Evolutionary conservation across 306 rosid species (phyloP).

Genomic region (Pterocarpus santalinus): DNA sequence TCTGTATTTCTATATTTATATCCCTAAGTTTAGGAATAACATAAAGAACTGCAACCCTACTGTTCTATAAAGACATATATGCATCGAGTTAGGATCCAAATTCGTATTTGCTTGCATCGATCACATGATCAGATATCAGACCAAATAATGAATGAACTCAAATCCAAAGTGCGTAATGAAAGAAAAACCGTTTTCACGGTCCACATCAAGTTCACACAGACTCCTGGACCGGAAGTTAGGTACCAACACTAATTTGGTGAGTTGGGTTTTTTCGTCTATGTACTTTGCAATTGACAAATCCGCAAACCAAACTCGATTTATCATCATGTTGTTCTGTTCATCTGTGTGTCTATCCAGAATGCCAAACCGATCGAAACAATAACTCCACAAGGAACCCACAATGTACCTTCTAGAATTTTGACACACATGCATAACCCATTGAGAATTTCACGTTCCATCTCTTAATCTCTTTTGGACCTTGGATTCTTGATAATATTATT

Average conservation of each 20-base stretch:
- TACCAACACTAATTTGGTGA: conserved; percentile 18
- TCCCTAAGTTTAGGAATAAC: conserved; percentile 33
- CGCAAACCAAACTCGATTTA: conserved; percentile 19
- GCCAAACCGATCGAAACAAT: conserved; percentile 19
- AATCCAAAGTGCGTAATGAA: background rate
- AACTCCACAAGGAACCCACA: conserved; percentile 3
- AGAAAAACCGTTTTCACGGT: conserved; percentile 19
- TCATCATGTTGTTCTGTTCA: conserved; percentile 8
- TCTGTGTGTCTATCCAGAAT: background rate
- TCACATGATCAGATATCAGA: conserved; percentile 30
- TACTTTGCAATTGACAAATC: conserved; percentile 28
- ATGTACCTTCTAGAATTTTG: conserved; percentile 37
- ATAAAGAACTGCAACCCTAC: conserved; percentile 7
- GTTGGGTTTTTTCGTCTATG: conserved; percentile 14
- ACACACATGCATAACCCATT: conserved; percentile 29
- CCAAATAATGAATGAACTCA: conserved; percentile 35
- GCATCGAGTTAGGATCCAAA: conserved; percentile 45
- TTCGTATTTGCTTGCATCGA: conserved; percentile 11
- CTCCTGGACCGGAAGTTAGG: conserved; percentile 45
- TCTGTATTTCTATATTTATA: conserved; percentile 14
- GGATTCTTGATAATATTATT: conserved; percentile 14
- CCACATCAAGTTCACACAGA: conserved; percentile 16
- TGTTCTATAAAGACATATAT: background rate
- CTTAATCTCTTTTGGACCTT: conserved; percentile 12
- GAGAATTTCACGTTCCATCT: conserved; percentile 30